Conservation (phyloP, 345 rosid genomes). For the Brassica carinata region DNA sequence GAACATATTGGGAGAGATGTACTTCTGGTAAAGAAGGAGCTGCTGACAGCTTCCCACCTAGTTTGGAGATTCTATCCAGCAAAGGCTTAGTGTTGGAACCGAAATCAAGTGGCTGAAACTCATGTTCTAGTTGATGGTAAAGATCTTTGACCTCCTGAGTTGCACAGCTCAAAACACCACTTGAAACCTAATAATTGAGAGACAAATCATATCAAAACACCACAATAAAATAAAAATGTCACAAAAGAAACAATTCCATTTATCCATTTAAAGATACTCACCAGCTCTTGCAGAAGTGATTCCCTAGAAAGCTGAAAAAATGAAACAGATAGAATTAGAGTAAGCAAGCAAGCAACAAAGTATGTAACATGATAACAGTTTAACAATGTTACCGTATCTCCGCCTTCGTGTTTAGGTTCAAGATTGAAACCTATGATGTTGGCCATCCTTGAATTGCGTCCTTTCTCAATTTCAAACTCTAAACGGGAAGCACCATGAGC, state of each 20-base stretch:
- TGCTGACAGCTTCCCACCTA: conserved; percentile 86
- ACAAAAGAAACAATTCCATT: neutral
- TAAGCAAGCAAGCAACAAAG: conserved; percentile 15
- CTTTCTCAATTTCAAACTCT: conserved; percentile 89
- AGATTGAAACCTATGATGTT: conserved; percentile 93
- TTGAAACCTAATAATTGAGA: conserved; percentile 55
- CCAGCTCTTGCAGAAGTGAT: conserved; percentile 82
- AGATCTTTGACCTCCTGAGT: conserved; percentile 95
- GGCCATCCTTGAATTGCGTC: conserved; percentile 85
- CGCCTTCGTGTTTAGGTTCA: conserved; percentile 76
- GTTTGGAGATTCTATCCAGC: conserved; percentile 68
- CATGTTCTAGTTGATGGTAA: conserved; percentile 81
- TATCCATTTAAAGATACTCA: conserved; percentile 40
- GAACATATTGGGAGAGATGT: conserved; percentile 76
- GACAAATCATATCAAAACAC: neutral
- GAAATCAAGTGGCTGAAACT: conserved; percentile 79
- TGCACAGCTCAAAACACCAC: conserved; percentile 90
- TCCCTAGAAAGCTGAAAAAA: conserved; percentile 75
- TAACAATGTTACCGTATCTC: conserved; percentile 67
- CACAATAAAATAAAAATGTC: neutral
- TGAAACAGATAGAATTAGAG: conserved; percentile 9
- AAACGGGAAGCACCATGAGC: conserved; percentile 66
- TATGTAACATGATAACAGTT: neutral
- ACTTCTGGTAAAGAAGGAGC: conserved; percentile 90
- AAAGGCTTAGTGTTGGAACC: conserved; percentile 74